Conservation (phyloP, 345 rosid genomes). For the Boechera stricta region DNA sequence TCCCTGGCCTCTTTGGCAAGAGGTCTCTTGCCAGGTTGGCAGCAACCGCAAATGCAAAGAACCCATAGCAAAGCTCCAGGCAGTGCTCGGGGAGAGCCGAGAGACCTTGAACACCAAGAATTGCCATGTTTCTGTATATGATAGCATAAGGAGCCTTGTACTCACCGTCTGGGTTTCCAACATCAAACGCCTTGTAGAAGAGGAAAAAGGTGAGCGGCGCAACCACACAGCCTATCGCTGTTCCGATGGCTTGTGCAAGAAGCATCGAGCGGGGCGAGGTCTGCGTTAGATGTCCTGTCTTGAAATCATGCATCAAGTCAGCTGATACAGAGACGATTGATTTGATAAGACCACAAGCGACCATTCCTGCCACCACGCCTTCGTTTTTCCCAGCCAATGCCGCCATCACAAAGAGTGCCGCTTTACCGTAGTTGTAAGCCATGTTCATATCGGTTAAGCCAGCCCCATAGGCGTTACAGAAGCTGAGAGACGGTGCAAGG, state of each 20-base stretch:
- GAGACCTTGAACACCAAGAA: conserved; percentile 90
- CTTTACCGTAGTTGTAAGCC: conserved; percentile 95
- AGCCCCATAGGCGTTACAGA: conserved; percentile 96
- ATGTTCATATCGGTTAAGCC: conserved; percentile 98
- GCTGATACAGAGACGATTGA: conserved; percentile 86
- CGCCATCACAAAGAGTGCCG: conserved; percentile 82
- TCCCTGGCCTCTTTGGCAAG: conserved; percentile 55
- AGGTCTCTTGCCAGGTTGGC: conserved; percentile 70
- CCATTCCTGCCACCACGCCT: conserved; percentile 87
- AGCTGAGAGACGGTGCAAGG: conserved; percentile 87
- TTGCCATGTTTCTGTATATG: conserved; percentile 90
- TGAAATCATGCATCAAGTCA: conserved; percentile 95
- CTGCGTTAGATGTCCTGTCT: conserved; percentile 85
- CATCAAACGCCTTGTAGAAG: conserved; percentile 88
- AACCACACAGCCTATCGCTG: conserved; percentile 83
- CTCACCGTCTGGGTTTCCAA: conserved; percentile 88
- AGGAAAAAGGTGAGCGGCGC: conserved; percentile 87
- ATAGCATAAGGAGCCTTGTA: conserved; percentile 97
- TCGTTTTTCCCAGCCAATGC: conserved; percentile 66
- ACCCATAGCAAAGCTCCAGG: conserved; percentile 83
- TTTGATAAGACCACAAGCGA: conserved; percentile 89
- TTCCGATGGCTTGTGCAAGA: conserved; percentile 82
- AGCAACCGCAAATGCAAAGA: conserved; percentile 76
- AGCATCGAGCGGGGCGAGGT: conserved; percentile 96
- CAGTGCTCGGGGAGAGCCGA: conserved; percentile 89